A percentile compares a stretch with the other conserved stretches of the same genome.
phyloP scores from a whole-genome alignment of 805 yeast genomes.

The Candida adriatica region DNA sequence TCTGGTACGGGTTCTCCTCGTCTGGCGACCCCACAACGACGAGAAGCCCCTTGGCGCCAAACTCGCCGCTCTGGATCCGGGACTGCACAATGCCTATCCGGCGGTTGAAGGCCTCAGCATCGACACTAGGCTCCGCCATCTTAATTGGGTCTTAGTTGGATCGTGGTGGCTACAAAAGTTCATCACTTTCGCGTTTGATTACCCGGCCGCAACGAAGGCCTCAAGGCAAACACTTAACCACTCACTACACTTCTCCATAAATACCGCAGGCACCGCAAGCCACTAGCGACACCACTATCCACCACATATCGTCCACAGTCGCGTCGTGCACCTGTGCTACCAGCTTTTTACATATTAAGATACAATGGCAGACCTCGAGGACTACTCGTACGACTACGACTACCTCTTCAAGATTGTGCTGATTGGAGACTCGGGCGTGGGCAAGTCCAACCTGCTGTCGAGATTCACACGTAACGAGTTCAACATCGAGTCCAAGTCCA shows the following conservation, averaged over 20 bases:
- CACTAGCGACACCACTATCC: too few species aligned
- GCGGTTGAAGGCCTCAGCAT: constrained; percentile 43
- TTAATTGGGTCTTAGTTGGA: background rate
- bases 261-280: too few species aligned
- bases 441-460: constrained; percentile 88
- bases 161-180: too few species aligned
- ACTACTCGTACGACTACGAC: constrained; percentile 78
- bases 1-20: constrained; percentile 84
- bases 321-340: too few species aligned
- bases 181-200: too few species aligned
- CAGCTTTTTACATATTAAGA: too few species aligned
- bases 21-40: constrained; percentile 80
- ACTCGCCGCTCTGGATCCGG: constrained; percentile 20
- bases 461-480: constrained; percentile 95
- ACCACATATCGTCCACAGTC: too few species aligned
- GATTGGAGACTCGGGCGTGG: constrained; percentile 97
- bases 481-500: constrained; percentile 87
- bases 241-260: too few species aligned
- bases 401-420: constrained; percentile 88
- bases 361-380: constrained; percentile 38
- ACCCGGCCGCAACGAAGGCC: too few species aligned
- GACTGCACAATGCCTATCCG: constrained; percentile 40
- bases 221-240: too few species aligned
- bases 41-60: constrained; percentile 44
- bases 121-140: constrained; percentile 58